These are phyloP conservation scores for Arachis stenosperma DNA, from an alignment of 306 rosid genomes.

Conservation along the genomic window DNA sequence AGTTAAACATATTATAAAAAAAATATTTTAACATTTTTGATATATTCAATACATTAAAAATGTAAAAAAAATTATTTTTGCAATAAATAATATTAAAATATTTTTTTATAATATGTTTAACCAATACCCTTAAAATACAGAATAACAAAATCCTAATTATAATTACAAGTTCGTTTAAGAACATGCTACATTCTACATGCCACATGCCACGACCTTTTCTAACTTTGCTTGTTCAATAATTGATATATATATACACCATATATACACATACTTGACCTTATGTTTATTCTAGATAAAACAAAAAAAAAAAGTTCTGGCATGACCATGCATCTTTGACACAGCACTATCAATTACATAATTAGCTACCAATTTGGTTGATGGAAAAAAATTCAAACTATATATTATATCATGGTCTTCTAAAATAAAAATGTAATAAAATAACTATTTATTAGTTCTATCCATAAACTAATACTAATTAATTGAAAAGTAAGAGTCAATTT, in stretches of 20 bases:
- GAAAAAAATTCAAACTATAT: neutral
- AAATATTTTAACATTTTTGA: too few species aligned
- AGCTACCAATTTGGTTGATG: conserved; percentile 8
- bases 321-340: neutral
- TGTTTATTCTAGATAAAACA: neutral
- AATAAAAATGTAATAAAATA: neutral
- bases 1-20: too few species aligned
- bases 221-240: neutral
- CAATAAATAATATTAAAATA: too few species aligned
- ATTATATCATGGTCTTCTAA: neutral
- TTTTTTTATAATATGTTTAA: too few species aligned
- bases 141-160: neutral
- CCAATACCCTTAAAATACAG: too few species aligned
- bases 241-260: too few species aligned
- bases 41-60: too few species aligned
- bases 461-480: neutral
- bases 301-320: neutral
- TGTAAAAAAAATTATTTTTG: too few species aligned
- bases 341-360: neutral
- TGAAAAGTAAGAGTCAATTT: neutral
- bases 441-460: neutral
- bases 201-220: neutral
- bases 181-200: neutral
- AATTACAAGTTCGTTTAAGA: neutral
- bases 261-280: too few species aligned